Evolutionary conservation across 148 eudicot species (phyloP), one percentile per base, ranked within the genome.

Genomic region (Amaranthus palmeri): DNA sequence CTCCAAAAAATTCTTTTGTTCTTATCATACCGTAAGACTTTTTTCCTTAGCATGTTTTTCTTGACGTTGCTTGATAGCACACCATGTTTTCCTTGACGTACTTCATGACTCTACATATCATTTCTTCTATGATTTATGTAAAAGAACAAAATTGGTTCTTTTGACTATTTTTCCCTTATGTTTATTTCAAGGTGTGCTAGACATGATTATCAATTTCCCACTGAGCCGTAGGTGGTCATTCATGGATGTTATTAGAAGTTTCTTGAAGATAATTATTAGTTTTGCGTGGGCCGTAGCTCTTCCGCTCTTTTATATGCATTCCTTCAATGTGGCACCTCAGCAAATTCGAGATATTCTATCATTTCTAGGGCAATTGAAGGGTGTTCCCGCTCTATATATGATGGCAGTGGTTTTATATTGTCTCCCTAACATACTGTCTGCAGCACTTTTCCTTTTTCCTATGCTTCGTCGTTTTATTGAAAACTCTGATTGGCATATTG

Each of bases 401-500:
- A 73, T 88, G 83, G 88, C 87, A 41, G 89, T 95, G 68, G 88
- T 67, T 64, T 45, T 91, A 68, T 95, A 95, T 80, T 77, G 84
- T 77, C 84, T 91, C 10, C 97, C 99, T 42, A 95, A 95, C 80
- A 65, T 88, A 72, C 81, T 95, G 75, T 83, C 93, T 55, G 90
- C 87, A 69, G 84, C 65, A 54, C 73, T 95, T 14, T 95, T 95
- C 80, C 73, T 92, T 70, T 95, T 95, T 54, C 97, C 97, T 18
- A 91, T 92, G 91, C 88, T 91, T 73, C 85, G 97, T 10, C 93
- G 97, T 48, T 95, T 88, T 85, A 85, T 95, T 77, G 99, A 95
- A 82, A 95, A 88, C 89, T 95, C 99, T 54, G 90, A 95, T 78
- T 92, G 96, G 96, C 96, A 78, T 77, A 87, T 95, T 68, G 71